Percentiles rank a stretch among this genome's conserved stretches.
These are phyloP conservation scores for Coix lacrymajobi DNA, from an alignment of 176 grass and related monocot genomes.

Conservation along the genomic window DNA sequence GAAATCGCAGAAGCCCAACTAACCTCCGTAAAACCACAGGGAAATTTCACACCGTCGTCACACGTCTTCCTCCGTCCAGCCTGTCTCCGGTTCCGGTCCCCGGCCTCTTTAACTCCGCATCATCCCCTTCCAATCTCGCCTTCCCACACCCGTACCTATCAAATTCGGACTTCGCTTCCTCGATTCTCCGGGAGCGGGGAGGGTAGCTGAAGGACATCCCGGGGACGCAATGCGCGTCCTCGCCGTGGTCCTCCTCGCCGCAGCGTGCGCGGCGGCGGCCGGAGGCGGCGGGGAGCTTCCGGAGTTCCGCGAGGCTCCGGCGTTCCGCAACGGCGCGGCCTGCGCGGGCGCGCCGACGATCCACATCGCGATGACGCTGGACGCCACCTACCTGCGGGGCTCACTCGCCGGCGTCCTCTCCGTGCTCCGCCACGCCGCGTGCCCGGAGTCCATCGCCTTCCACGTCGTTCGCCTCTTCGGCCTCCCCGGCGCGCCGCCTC, in stretches of 20 bases:
- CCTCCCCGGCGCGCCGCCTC: slow-evolving; percentile 49
- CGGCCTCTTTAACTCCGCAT: slow-evolving; percentile 25
- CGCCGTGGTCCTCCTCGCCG: slow-evolving; percentile 13
- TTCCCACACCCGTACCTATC: neutral
- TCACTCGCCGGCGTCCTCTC: slow-evolving; percentile 91
- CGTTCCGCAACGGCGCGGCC: slow-evolving; percentile 81
- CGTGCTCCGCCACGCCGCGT: slow-evolving; percentile 87
- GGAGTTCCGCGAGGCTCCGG: slow-evolving; percentile 77
- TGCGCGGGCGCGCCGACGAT: slow-evolving; percentile 56
- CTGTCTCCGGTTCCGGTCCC: slow-evolving; percentile 45
- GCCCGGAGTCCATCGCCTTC: slow-evolving; percentile 88
- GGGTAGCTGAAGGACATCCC: neutral
- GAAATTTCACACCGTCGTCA: slow-evolving; percentile 2
- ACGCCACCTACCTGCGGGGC: slow-evolving; percentile 86
- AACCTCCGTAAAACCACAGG: slow-evolving; percentile 24
- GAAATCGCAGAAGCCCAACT: slow-evolving; percentile 14
- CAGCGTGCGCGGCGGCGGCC: neutral
- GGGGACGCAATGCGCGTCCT: slow-evolving; percentile 45
- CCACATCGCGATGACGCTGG: slow-evolving; percentile 97
- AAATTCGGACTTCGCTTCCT: slow-evolving; percentile 5
- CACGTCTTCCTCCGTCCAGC: slow-evolving; percentile 58
- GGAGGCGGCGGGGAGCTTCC: slow-evolving; percentile 38
- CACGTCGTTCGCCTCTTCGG: slow-evolving; percentile 84
- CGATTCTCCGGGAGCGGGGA: neutral
- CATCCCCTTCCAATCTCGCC: slow-evolving; percentile 20